Base-by-base conservation (phyloP, 176 grass and related monocot species). In the Otatea glauca region DNA sequence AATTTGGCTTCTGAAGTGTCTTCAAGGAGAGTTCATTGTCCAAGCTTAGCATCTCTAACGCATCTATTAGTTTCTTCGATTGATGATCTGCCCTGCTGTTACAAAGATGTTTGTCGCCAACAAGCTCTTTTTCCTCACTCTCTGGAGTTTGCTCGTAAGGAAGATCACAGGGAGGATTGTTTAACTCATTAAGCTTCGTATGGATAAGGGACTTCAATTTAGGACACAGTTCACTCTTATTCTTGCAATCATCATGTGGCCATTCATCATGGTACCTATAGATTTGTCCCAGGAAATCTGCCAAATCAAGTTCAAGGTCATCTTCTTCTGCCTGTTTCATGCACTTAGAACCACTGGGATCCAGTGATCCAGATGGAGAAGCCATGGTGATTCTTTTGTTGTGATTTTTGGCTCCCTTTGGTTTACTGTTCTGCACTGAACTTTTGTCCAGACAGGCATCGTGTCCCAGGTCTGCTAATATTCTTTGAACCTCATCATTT, bases 21-120 rank as follows among this genome's bases (percentile, higher is more conserved):
- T 90, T 92, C 29, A 97, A 56, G 79, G 92, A 79, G 76, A 90
- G 80, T 65, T 94, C 89, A 56, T 83, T 90, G 86, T 94, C 84
- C 75, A 88, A 94, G 75, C 85, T 88, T 68, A 85, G 39, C 81
- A 86, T 88, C 20, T 90, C 85, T 37, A 94, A 74, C 55, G 75
- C 83, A 79, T 94, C 88, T 70, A 76, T 83, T 71, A 92, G 75
- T 66, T 90, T 78, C 75, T 74, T 71, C 3, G 87, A 84, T 66
- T 82, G 82, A 83, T 63, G 43, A 45, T 45, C 47, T 74, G 45
- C 56, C 62, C 32, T 83, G 44, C 74, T 81, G 81, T 71, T 83
- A 70, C 53, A 48, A 42, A 69, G 59, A 88, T 75, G 65, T 79
- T 78, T 85, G 43, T 90, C 74, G 70, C 73, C 70, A 45, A 50